Percentiles rank a stretch among this genome's conserved stretches.
Evolutionary conservation across 2,329 filamentous ascomycete genomes (phyloP).

Genomic region (Neofusicoccum ribis): DNA sequence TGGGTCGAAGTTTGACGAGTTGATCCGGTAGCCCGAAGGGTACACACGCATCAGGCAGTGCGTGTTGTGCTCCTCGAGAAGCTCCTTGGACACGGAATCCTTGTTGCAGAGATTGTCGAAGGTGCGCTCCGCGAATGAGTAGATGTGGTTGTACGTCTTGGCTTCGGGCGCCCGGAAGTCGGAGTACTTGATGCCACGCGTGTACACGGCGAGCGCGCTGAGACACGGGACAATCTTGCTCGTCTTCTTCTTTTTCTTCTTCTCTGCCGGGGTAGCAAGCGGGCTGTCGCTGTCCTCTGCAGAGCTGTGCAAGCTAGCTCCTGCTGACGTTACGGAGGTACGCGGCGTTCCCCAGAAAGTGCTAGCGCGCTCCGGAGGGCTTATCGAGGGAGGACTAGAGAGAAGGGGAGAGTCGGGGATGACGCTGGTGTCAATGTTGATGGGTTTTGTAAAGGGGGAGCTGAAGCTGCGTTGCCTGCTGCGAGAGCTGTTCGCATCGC

Average conservation of each 20-base stretch:
- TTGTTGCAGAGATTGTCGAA: constrained; percentile 80
- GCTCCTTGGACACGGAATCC: constrained; percentile 71
- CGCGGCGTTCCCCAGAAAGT: constrained; percentile 52
- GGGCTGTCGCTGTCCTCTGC: constrained; percentile 76
- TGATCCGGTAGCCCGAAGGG: constrained; percentile 76
- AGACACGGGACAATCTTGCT: constrained; percentile 87
- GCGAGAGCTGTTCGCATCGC: constrained; percentile 39
- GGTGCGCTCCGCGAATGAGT: constrained; percentile 88
- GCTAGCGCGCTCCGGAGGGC: constrained; percentile 50
- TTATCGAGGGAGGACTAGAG: constrained; percentile 55
- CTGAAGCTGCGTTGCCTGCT: constrained; percentile 67
- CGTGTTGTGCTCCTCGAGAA: constrained; percentile 87
- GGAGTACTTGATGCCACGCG: constrained; percentile 77
- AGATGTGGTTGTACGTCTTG: constrained; percentile 89
- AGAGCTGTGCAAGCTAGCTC: constrained; percentile 54
- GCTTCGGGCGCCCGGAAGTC: constrained; percentile 78
- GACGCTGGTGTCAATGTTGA: constrained; percentile 58
- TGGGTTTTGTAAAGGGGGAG: constrained; percentile 69
- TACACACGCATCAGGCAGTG: constrained; percentile 92
- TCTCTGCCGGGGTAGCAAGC: constrained; percentile 56
- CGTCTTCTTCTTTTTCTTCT: constrained; percentile 60
- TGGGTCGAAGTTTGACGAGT: constrained; percentile 92
- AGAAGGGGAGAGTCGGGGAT: constrained; percentile 51
- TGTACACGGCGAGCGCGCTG: constrained; percentile 80
- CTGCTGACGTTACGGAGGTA: constrained; percentile 58